These are phyloP conservation scores for Mycena latifolia DNA, from an alignment of 768 basidiomycete genomes.

Conservation along the genomic window DNA sequence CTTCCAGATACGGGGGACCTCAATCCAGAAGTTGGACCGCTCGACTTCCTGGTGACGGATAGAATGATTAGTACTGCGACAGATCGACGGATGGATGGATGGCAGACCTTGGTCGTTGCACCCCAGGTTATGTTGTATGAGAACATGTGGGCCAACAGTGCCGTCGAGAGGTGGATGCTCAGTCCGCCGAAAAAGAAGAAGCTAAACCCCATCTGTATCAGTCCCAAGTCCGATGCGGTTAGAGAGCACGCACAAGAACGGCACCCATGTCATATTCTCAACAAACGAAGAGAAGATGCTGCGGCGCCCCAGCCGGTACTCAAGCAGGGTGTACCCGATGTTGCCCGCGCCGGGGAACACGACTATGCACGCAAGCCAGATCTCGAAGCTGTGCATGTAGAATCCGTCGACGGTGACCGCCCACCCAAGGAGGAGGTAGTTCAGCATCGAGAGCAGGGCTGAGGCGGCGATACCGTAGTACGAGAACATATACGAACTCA, in stretches of 20 bases:
- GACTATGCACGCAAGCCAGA: slow-evolving; percentile 80
- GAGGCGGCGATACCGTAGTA: slow-evolving; percentile 77
- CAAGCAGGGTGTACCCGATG: slow-evolving; percentile 73
- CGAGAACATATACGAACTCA: slow-evolving; percentile 79
- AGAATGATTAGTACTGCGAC: not conserved
- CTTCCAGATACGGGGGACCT: slow-evolving; percentile 86
- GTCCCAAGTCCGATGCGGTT: not conserved
- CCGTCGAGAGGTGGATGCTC: slow-evolving; percentile 74
- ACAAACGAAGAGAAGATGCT: slow-evolving; percentile 61
- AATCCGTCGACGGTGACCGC: slow-evolving; percentile 74
- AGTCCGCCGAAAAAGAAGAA: slow-evolving; percentile 87
- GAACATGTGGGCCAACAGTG: slow-evolving; percentile 77
- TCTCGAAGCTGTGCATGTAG: slow-evolving; percentile 80
- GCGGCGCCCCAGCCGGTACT: slow-evolving; percentile 74
- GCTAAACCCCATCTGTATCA: slow-evolving; percentile 46
- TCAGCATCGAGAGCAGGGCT: slow-evolving; percentile 71
- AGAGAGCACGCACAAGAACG: slow-evolving; percentile 76
- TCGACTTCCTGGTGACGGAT: slow-evolving; percentile 76
- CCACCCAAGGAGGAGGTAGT: slow-evolving; percentile 78
- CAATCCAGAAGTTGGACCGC: slow-evolving; percentile 90
- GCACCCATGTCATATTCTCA: slow-evolving; percentile 75
- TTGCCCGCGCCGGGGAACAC: slow-evolving; percentile 81
- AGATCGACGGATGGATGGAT: slow-evolving; percentile 6
- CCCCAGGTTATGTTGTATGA: slow-evolving; percentile 86
- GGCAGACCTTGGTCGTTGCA: slow-evolving; percentile 73